These are phyloP conservation scores for Sphagnum magellanicum DNA, from an alignment of 228 moss, liverwort and hornwort genomes.

Conservation along the genomic window DNA sequence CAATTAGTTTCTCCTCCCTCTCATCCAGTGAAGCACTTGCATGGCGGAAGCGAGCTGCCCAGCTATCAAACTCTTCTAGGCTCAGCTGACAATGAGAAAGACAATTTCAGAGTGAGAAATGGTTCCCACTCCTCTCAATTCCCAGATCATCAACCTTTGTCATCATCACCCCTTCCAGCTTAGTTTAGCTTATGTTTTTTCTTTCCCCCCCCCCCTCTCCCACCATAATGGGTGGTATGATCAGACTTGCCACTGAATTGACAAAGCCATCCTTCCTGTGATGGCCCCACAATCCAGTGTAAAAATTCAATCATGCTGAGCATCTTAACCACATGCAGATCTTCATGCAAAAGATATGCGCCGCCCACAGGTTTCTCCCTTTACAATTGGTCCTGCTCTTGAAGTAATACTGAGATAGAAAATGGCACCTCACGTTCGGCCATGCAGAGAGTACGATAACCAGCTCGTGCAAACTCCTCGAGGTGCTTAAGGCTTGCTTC, in stretches of 20 bases:
- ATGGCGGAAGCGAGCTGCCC: slow-evolving; percentile 67
- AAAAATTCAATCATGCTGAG: not conserved
- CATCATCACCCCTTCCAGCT: no score
- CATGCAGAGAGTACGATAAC: slow-evolving; percentile 86
- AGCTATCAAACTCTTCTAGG: slow-evolving; percentile 55
- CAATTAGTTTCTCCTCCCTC: slow-evolving; percentile 65
- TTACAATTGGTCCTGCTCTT: no score
- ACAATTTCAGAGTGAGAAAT: not conserved
- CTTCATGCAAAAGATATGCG: not conserved
- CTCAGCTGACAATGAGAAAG: slow-evolving; percentile 31
- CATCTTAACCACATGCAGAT: not conserved
- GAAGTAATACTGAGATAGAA: no score
- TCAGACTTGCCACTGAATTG: no score
- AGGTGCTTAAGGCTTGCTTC: slow-evolving; percentile 69
- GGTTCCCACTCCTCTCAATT: not conserved
- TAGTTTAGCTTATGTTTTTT: no score
- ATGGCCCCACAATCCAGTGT: not conserved
- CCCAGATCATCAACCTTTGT: no score
- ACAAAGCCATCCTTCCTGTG: not conserved
- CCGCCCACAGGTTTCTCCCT: no score
- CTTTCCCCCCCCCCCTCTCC: no score
- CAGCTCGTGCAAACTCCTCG: slow-evolving; percentile 86
- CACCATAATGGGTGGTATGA: no score
- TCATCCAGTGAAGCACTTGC: slow-evolving; percentile 69
- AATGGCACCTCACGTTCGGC: slow-evolving; percentile 71